These are phyloP conservation scores for Mollisia scopiformis DNA, from an alignment of 2,329 filamentous ascomycete species.

Conservation along the genomic window DNA sequence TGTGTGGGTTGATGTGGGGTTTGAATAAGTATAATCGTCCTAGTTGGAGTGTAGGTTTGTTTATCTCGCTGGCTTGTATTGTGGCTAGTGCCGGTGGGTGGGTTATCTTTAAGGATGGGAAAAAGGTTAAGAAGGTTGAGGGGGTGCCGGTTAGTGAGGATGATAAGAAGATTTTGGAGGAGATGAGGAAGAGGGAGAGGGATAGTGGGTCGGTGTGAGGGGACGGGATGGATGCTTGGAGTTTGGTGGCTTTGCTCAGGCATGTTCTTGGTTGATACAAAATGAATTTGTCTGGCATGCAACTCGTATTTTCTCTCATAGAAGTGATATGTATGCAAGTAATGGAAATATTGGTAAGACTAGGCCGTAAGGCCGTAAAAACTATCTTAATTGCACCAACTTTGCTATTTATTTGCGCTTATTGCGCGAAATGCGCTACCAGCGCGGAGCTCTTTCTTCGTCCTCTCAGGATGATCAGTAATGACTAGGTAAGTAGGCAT, in stretches of 20 bases:
- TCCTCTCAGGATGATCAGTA: too few species aligned
- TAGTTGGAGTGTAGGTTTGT: slow-evolving; percentile 18
- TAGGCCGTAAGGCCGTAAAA: too few species aligned
- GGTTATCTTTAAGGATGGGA: slow-evolving; percentile 27
- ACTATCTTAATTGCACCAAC: too few species aligned
- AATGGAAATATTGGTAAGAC: too few species aligned
- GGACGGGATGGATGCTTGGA: background rate
- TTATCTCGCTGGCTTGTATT: slow-evolving; percentile 27
- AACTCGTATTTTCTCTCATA: background rate
- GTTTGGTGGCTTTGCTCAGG: too few species aligned
- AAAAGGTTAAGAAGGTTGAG: slow-evolving; percentile 28
- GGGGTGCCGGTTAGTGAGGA: slow-evolving; percentile 26
- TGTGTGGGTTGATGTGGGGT: slow-evolving; percentile 84
- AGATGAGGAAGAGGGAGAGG: slow-evolving; percentile 24
- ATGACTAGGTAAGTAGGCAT: too few species aligned
- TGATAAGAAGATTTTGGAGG: slow-evolving; percentile 35
- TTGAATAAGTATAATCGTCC: slow-evolving; percentile 55
- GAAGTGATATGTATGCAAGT: too few species aligned
- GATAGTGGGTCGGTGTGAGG: background rate
- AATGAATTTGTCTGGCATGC: background rate
- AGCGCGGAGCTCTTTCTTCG: too few species aligned
- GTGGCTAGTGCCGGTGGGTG: slow-evolving; percentile 23
- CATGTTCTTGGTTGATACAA: background rate
- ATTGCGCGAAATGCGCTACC: too few species aligned
- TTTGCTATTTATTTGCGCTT: too few species aligned